Base-by-base conservation (phyloP, 768 basidiomycete genomes). In the Suillus weaverae region DNA sequence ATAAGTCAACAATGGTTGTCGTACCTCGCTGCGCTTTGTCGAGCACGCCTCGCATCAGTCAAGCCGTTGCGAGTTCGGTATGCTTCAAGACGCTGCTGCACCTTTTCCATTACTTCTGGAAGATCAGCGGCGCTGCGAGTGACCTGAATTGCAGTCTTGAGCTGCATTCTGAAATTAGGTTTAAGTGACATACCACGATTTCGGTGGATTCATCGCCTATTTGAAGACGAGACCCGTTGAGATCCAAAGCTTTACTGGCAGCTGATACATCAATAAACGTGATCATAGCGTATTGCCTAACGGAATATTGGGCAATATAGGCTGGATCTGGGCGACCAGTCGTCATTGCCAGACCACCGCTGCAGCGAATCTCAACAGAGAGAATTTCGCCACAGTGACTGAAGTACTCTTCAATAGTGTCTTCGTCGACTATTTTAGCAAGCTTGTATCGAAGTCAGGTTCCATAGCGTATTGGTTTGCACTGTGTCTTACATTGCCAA, bases 401-500 rank as follows among this genome's bases (percentile, higher is more conserved):
- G 50, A 78, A 79, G 50, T 71, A 64, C 0, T 64, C 64, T 51
- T 4, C 54, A 61, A 77, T 62, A 36, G 62, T 64, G 4, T 64
- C n/a, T 64, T 77, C 73, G 20, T 72, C 70, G 26, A 70, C 67
- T 0, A 61, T 43, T 41, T 61, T 61, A 26, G n/a, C 30, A 38
- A 64, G 48, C 46, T 51, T 55, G 33, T n/a, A 60, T 22, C 6
- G 7, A 56, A 30, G 33, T 62, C 33, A 62, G 61, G 9, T 61
- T 59, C 4, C 6, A 39, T 20, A 20, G 41, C 30, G 26, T n/a
- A 22, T n/a, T 32, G 6, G 26, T 22, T 39, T 54, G 22, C 10
- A 61, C 1, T 26, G 16, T 11, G 20, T 18, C 86, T 66, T 68
- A 90, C 89, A 70, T 90, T 90, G 46, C 89, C 89, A 22, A 89